These are phyloP conservation scores for Begonia loranthoides DNA, from an alignment of 306 rosid genomes.

Conservation along the genomic window DNA sequence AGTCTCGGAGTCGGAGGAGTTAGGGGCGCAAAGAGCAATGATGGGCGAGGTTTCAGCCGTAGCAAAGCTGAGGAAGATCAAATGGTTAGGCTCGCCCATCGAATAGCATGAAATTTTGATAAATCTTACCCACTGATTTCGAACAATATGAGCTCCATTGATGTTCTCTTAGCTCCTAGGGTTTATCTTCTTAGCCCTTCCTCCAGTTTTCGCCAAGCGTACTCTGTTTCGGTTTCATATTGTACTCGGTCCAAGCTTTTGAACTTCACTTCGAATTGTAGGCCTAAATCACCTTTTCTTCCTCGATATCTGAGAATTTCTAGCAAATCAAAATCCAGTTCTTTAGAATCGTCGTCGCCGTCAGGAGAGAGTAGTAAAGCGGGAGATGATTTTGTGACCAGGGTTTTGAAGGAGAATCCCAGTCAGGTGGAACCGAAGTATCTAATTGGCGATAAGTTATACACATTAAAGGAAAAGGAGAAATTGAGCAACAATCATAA, in stretches of 20 bases:
- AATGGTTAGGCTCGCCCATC: too few relatives aligned
- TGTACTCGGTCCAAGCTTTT: slow-evolving; percentile 6
- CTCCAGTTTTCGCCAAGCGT: slow-evolving; percentile 14
- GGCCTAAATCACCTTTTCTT: slow-evolving; percentile 14
- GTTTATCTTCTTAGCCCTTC: slow-evolving; percentile 30
- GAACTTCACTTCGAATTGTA: slow-evolving; percentile 20
- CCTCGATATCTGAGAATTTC: slow-evolving; percentile 27
- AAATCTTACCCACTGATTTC: too few relatives aligned
- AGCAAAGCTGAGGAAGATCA: too few relatives aligned
- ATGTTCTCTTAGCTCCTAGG: slow-evolving; percentile 39
- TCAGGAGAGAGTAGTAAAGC: slow-evolving; percentile 17
- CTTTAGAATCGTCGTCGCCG: slow-evolving; percentile 12
- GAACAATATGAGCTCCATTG: slow-evolving; percentile 36
- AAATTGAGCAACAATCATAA: slow-evolving; percentile 26
- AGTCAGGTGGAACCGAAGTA: slow-evolving; percentile 83
- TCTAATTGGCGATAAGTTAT: slow-evolving; percentile 53
- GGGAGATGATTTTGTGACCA: slow-evolving; percentile 57
- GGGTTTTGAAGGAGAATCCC: slow-evolving; percentile 81
- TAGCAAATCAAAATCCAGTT: slow-evolving; percentile 29
- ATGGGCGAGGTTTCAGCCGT: too few relatives aligned
- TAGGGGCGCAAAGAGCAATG: too few relatives aligned
- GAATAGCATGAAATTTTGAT: too few relatives aligned
- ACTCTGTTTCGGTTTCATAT: slow-evolving; percentile 3
- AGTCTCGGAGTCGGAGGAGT: too few relatives aligned
- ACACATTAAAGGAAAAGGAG: slow-evolving; percentile 53